phyloP scores from a whole-genome alignment of 225 moss, liverwort and hornwort species.

The Physcomitrium patens region DNA sequence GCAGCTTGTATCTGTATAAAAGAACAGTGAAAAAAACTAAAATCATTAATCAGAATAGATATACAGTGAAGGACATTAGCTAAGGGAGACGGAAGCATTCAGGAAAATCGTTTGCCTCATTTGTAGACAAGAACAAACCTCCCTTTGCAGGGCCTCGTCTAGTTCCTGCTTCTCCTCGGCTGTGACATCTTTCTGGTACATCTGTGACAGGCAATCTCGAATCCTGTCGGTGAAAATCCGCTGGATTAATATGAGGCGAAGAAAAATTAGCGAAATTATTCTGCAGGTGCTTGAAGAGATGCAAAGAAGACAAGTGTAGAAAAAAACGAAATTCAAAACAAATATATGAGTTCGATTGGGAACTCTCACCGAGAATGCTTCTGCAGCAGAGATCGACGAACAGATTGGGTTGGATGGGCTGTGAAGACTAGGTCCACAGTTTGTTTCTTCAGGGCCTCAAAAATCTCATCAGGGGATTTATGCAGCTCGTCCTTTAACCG shows the following conservation, averaged over 20 bases:
- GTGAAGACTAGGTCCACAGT: slow-evolving; percentile 65
- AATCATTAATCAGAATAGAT: background rate
- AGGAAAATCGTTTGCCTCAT: too few species aligned
- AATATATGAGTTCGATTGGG: background rate
- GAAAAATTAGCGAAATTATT: background rate
- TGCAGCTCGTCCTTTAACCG: slow-evolving; percentile 54
- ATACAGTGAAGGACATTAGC: background rate
- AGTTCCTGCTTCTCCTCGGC: slow-evolving; percentile 67
- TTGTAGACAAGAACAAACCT: slow-evolving; percentile 9
- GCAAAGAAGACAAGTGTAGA: background rate
- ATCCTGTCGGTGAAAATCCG: slow-evolving; percentile 39
- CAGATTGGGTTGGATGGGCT: slow-evolving; percentile 69
- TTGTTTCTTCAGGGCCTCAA: slow-evolving; percentile 62
- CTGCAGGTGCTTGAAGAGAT: background rate
- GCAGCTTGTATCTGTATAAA: slow-evolving; percentile 64
- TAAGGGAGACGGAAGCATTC: too few species aligned
- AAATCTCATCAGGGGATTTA: slow-evolving; percentile 63
- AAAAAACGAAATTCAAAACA: too few species aligned
- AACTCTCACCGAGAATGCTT: slow-evolving; percentile 53
- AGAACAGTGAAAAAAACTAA: background rate
- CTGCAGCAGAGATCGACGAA: slow-evolving; percentile 68
- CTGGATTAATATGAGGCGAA: background rate
- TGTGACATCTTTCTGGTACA: slow-evolving; percentile 48
- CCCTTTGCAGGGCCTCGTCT: slow-evolving; percentile 61
- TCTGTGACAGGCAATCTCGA: slow-evolving; percentile 56